Percentiles rank a stretch among this genome's conserved stretches.
Evolutionary conservation across 179 eudicot species (phyloP).

Genomic region (Beta lomatogona): DNA sequence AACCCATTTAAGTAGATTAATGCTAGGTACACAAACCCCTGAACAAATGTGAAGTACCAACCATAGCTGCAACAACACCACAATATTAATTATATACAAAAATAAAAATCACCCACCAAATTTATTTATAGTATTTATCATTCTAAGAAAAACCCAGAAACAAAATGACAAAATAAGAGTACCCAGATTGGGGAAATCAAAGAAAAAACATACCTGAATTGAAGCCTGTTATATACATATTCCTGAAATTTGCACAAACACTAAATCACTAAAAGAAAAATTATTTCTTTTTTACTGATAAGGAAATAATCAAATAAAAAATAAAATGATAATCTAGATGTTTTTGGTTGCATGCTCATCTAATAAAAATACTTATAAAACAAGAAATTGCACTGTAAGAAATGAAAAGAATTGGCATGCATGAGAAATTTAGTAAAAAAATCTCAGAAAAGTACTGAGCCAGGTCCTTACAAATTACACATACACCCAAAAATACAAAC

Average conservation of each 20-base stretch:
- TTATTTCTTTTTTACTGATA: too few relatives aligned
- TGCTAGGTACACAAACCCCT: slow-evolving; percentile 80
- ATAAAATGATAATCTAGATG: too few relatives aligned
- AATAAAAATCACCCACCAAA: slow-evolving; percentile 9
- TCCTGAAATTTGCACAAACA: slow-evolving; percentile 60
- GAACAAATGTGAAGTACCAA: slow-evolving; percentile 97
- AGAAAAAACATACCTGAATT: slow-evolving; percentile 68
- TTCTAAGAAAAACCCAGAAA: neutral
- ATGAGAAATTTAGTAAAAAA: slow-evolving; percentile 9
- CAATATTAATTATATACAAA: neutral
- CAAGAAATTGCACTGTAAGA: neutral
- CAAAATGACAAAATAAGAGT: slow-evolving; percentile 1
- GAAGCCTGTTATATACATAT: slow-evolving; percentile 95
- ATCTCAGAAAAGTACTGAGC: neutral
- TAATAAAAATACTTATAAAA: too few relatives aligned
- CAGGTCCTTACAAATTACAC: slow-evolving; percentile 10
- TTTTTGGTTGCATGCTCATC: too few relatives aligned
- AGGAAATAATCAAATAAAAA: too few relatives aligned
- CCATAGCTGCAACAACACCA: slow-evolving; percentile 47
- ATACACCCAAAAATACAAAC: neutral
- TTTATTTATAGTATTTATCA: neutral
- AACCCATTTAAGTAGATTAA: slow-evolving; percentile 83
- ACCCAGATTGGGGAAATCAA: slow-evolving; percentile 8
- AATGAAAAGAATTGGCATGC: slow-evolving; percentile 18
- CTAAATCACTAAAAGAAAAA: neutral